phyloP scores from a whole-genome alignment of 805 yeast species.

The Monosporozyma siamensis region DNA sequence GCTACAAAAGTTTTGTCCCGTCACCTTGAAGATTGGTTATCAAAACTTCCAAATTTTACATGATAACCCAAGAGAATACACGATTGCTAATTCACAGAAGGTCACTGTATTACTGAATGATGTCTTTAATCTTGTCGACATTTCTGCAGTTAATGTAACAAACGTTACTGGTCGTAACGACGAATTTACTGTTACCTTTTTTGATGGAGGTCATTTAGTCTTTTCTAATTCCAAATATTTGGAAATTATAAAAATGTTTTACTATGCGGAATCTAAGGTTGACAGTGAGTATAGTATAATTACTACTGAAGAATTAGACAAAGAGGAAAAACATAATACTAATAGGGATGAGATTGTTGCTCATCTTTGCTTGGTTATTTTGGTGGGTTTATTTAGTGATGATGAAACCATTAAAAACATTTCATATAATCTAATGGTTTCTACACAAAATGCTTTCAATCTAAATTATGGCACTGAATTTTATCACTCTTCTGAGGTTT shows the following conservation, averaged over 20 bases:
- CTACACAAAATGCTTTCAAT: constrained; percentile 46
- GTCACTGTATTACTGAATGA: constrained; percentile 35
- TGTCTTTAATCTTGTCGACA: constrained; percentile 34
- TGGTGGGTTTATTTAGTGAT: constrained; percentile 55
- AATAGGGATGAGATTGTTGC: constrained; percentile 38
- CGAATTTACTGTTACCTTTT: constrained; percentile 39
- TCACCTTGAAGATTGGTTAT: constrained; percentile 55
- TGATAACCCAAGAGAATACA: constrained; percentile 32
- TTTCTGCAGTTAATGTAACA: constrained; percentile 33
- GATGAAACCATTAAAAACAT: constrained; percentile 50
- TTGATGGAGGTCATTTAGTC: constrained; percentile 28
- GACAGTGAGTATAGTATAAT: constrained; percentile 25
- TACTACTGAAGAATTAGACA: background rate
- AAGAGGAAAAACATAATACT: background rate
- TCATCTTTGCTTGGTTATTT: constrained; percentile 48
- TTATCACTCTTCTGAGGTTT: constrained; percentile 44
- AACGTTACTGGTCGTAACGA: constrained; percentile 36
- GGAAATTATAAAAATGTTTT: constrained; percentile 59
- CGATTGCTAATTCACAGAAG: too few species aligned
- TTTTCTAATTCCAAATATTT: constrained; percentile 38
- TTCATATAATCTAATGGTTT: constrained; percentile 51
- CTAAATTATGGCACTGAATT: constrained; percentile 49
- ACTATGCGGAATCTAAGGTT: constrained; percentile 49
- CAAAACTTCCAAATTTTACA: constrained; percentile 48
- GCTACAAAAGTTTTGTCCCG: constrained; percentile 43